A percentile compares a stretch with the other conserved stretches of the same genome.
These are phyloP conservation scores for Malus sieversii DNA, from an alignment of 306 rosid species.

Conservation along the genomic window DNA sequence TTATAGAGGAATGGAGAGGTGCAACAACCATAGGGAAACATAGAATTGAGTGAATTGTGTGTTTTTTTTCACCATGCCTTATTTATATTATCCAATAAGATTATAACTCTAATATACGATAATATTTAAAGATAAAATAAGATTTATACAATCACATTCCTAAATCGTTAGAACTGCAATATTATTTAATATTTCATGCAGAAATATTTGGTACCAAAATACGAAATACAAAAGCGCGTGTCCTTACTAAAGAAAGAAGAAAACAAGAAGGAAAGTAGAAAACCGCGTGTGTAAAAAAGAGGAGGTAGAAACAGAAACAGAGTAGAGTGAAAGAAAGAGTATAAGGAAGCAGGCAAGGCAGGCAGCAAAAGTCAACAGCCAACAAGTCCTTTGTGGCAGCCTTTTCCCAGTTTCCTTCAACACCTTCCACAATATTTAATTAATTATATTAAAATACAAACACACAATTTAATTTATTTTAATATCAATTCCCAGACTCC, in stretches of 20 bases:
- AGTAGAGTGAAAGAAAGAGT: not conserved
- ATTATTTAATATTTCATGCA: too few species aligned
- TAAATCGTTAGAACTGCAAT: too few species aligned
- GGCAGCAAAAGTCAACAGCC: slow-evolving; percentile 40
- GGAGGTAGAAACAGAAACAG: not conserved
- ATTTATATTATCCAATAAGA: too few species aligned
- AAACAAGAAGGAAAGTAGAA: not conserved
- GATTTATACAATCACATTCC: too few species aligned
- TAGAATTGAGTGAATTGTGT: too few species aligned
- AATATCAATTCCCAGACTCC: not conserved
- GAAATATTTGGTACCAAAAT: not conserved
- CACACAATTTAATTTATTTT: not conserved
- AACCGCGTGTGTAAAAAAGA: not conserved
- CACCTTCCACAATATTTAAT: not conserved
- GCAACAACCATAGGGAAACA: too few species aligned
- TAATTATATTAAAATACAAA: not conserved
- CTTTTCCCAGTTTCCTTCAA: not conserved
- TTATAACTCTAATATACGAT: too few species aligned
- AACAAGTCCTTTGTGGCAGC: slow-evolving; percentile 33
- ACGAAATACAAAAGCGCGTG: slow-evolving; percentile 1
- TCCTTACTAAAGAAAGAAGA: not conserved
- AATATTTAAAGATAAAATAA: too few species aligned
- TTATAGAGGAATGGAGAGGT: too few species aligned
- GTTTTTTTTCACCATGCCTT: too few species aligned
- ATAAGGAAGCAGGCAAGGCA: not conserved